Evolutionary conservation across 2,329 filamentous ascomycete genomes (phyloP).

Genomic region (Aspergillus sp.): DNA sequence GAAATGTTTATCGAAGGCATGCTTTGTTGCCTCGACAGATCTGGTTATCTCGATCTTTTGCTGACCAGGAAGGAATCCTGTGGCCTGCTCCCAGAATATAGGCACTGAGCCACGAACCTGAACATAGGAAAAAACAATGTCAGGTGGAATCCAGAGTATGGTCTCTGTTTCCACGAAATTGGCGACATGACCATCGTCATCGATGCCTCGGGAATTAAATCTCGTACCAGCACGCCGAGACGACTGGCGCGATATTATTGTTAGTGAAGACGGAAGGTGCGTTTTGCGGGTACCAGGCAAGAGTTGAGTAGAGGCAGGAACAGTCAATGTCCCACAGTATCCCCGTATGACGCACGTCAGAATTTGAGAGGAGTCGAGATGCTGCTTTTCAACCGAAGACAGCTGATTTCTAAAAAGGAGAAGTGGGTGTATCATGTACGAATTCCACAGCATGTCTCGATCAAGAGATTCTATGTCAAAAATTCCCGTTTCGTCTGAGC

Average conservation of each 20-base stretch:
- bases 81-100: slow-evolving; percentile 93
- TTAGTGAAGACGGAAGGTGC: slow-evolving; percentile 79
- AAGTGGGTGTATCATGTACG: slow-evolving; percentile 93
- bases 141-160: slow-evolving; percentile 78
- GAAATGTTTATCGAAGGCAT: slow-evolving; percentile 94
- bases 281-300: slow-evolving; percentile 61
- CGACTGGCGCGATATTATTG: slow-evolving; percentile 87
- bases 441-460: slow-evolving; percentile 94
- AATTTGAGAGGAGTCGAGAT: slow-evolving; percentile 82
- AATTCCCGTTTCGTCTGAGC: slow-evolving; percentile 71
- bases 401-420: slow-evolving; percentile 85
- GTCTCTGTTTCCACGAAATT: slow-evolving; percentile 99
- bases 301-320: slow-evolving; percentile 75
- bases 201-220: slow-evolving; percentile 96
- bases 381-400: slow-evolving; percentile 70
- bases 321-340: slow-evolving; percentile 82
- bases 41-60: slow-evolving; percentile 93
- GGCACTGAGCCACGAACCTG: slow-evolving; percentile 92
- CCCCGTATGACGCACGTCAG: slow-evolving; percentile 92
- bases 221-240: slow-evolving; percentile 88
- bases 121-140: slow-evolving; percentile 85
- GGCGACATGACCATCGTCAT: slow-evolving; percentile 94
- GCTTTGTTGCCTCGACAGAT: slow-evolving; percentile 86
- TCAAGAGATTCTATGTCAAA: slow-evolving; percentile 94
- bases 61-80: slow-evolving; percentile 83